These are phyloP conservation scores for Schizophyllum amplum DNA, from an alignment of 1,284 basidiomycete species.

Conservation along the genomic window DNA sequence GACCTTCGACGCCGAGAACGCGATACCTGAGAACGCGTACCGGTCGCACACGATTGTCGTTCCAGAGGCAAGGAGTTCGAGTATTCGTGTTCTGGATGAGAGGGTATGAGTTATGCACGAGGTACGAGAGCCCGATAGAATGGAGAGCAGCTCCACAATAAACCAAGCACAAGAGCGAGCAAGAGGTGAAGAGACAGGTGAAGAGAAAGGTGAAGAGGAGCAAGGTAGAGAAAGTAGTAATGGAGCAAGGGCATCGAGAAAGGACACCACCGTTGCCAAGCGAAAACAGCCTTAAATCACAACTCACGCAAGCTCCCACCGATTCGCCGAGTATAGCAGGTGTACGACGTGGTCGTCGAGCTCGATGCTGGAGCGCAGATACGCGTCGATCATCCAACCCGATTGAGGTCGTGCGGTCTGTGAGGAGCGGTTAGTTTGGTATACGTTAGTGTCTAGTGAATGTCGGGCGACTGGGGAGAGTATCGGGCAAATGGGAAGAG, in stretches of 20 bases:
- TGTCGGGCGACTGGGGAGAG: background rate
- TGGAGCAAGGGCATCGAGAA: background rate
- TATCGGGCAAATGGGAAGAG: constrained; percentile 1
- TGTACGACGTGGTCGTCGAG: constrained; percentile 91
- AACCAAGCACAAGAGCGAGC: too few relatives aligned
- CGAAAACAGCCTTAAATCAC: background rate
- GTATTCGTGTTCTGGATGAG: constrained; percentile 51
- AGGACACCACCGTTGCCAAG: background rate
- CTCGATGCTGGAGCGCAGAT: constrained; percentile 78
- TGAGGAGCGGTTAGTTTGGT: background rate
- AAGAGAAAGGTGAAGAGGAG: background rate
- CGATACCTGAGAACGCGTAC: constrained; percentile 96
- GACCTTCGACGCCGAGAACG: constrained; percentile 85
- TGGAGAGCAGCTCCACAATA: too few relatives aligned
- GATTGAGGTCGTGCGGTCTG: constrained; percentile 88
- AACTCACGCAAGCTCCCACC: constrained; percentile 86
- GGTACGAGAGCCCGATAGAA: too few relatives aligned
- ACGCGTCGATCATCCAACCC: constrained; percentile 93
- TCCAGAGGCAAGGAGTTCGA: constrained; percentile 53
- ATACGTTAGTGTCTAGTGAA: background rate
- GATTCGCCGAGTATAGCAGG: constrained; percentile 92
- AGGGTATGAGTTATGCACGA: background rate
- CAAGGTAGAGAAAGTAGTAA: constrained; percentile 1
- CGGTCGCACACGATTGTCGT: constrained; percentile 84
- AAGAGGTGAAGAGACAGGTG: too few relatives aligned